Evolutionary conservation across 2,329 filamentous ascomycete species (phyloP), one percentile per base, ranked within the genome.

Genomic region (Stachybotrys echinatus): DNA sequence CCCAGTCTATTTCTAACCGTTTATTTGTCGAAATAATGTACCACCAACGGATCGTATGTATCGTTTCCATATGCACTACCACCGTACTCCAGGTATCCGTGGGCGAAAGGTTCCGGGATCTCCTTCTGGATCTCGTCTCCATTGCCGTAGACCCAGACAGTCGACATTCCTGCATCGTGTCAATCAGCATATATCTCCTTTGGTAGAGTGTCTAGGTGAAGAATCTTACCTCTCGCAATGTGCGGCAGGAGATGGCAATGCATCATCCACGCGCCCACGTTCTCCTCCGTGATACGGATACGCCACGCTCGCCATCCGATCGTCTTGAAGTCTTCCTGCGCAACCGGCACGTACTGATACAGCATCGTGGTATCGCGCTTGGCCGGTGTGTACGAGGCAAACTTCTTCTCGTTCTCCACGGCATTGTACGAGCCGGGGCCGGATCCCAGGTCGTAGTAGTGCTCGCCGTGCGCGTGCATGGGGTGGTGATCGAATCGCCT

Each of bases 241-340:
- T 84, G 81, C 48, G 76, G 74, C 46, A 79, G 54, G 17, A 78
- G 74, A 59, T 84, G 81, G 54, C 81, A 84, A 60, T 84, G 81
- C 54, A 84, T 67, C 77, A 84, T 78, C 79, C 79, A 84, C 3
- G 79, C 78, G 0, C 81, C 81, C 0, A 83, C 74, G 4, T 78
- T 67, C 2, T 68, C 61, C 34, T 67, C 56, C 1, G 61, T 65
- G 1, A 76, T 61, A 5, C 68, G 58, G 1, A 84, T 63, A 10
- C 83, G 68, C 83, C 81, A 85, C 1, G 73, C 81, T 19, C 82
- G 68, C 83, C 83, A 87, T 1, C 82, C 80, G 0, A 72, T 68
- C 2, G 70, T 71, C 6, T 67, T 60, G 4, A 72, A 65, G 0
- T 72, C 61, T 2, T 54, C 54, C 0, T 71, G 74, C 4, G 42